phyloP scores from a whole-genome alignment of 306 rosid genomes.

The Citrullus amarus region DNA sequence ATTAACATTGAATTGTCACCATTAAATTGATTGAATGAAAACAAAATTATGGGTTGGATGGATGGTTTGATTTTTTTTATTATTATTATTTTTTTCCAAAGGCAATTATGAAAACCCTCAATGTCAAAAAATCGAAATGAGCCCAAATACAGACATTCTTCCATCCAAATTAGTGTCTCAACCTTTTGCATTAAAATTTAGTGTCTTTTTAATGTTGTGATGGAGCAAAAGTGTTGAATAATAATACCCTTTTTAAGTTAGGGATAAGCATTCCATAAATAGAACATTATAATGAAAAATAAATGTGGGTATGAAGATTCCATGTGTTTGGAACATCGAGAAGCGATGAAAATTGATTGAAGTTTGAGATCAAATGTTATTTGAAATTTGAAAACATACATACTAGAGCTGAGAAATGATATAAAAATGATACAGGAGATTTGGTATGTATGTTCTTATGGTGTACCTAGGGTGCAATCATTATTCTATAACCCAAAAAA shows the following conservation, averaged over 20 bases:
- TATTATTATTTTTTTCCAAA: too few relatives aligned
- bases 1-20: neutral
- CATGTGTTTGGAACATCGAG: neutral
- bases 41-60: neutral
- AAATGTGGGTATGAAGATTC: neutral
- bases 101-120: too few relatives aligned
- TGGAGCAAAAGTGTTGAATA: neutral
- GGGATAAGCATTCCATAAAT: neutral
- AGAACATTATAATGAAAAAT: neutral
- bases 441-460: neutral
- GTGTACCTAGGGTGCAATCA: neutral
- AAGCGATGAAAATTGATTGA: neutral
- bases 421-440: neutral
- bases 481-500: neutral
- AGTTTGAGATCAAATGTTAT: neutral
- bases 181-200: too few relatives aligned
- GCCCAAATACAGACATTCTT: too few relatives aligned
- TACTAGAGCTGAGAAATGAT: neutral
- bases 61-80: neutral
- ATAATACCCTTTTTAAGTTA: neutral
- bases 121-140: too few relatives aligned
- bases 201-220: neutral
- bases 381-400: neutral
- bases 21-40: neutral
- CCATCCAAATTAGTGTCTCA: too few relatives aligned